Percentiles rank a stretch among this genome's conserved stretches.
These are phyloP conservation scores for Thraustochytrium striatum DNA, from an alignment of 352 stramenopile genomes.

Conservation along the genomic window DNA sequence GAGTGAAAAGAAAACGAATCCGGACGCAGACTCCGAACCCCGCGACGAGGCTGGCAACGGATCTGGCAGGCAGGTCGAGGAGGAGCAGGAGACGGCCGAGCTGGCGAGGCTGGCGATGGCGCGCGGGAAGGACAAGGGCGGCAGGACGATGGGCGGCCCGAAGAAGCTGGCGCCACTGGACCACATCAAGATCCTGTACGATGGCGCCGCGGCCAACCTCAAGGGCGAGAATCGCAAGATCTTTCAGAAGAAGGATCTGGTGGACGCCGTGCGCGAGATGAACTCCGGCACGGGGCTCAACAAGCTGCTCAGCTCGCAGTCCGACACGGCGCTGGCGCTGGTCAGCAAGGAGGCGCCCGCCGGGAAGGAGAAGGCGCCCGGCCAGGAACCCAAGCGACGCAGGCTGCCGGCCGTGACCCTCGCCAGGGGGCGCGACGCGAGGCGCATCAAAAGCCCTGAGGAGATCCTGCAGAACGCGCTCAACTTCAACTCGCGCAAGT, in stretches of 20 bases:
- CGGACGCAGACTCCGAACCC: no score
- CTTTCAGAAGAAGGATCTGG: constrained; percentile 37
- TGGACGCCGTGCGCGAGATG: constrained; percentile 41
- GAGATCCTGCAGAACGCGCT: constrained; percentile 37
- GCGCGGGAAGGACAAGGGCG: no score
- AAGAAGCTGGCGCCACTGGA: constrained; percentile 44
- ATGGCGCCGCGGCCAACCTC: constrained; percentile 31
- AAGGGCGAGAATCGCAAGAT: constrained; percentile 23
- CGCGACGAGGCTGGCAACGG: no score
- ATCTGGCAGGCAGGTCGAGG: no score
- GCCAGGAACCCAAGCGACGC: background rate
- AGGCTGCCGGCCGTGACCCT: background rate
- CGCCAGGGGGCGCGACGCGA: no score
- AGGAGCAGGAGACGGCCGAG: no score
- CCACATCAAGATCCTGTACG: constrained; percentile 44
- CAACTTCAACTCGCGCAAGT: constrained; percentile 42
- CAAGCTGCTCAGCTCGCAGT: constrained; percentile 6
- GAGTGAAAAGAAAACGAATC: no score
- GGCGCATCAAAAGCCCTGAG: background rate
- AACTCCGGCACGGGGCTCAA: constrained; percentile 1
- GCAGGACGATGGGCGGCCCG: no score
- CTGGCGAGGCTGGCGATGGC: no score
- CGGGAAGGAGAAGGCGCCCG: background rate
- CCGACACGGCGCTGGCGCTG: background rate
- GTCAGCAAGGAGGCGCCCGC: background rate